phyloP scores from a whole-genome alignment of 2,329 filamentous ascomycete species.

The Penicillium brasilianum region DNA sequence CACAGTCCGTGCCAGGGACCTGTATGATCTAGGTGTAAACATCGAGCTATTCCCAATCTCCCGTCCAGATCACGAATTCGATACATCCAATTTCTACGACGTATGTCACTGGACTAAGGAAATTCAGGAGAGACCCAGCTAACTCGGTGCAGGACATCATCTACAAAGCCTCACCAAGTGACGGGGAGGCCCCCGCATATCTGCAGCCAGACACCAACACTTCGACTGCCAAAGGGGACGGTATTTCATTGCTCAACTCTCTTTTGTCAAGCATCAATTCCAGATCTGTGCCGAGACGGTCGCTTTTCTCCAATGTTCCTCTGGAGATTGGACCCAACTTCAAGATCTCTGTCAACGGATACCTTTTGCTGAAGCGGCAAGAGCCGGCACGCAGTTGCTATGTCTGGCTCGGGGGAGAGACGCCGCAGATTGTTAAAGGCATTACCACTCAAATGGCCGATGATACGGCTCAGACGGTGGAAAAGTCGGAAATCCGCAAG shows the following conservation, averaged over 20 bases:
- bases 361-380: constrained; percentile 85
- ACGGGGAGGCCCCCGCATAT: constrained; percentile 69
- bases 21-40: constrained; percentile 89
- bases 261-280: constrained; percentile 89
- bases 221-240: constrained; percentile 72
- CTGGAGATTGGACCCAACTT: constrained; percentile 86
- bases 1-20: constrained; percentile 85
- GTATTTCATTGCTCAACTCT: constrained; percentile 77
- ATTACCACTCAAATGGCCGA: constrained; percentile 77
- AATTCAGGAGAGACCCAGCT: constrained; percentile 16
- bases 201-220: constrained; percentile 57
- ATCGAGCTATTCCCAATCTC: constrained; percentile 95
- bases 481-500: constrained; percentile 82
- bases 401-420: constrained; percentile 86
- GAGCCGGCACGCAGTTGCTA: constrained; percentile 81
- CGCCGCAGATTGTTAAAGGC: constrained; percentile 76
- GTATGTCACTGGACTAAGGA: constrained; percentile 54
- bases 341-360: constrained; percentile 89
- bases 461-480: constrained; percentile 75
- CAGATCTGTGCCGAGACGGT: constrained; percentile 81
- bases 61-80: constrained; percentile 71
- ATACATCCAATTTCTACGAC: constrained; percentile 87
- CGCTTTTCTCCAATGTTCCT: constrained; percentile 83
- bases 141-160: constrained; percentile 73
- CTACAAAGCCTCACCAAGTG: constrained; percentile 73